A percentile compares a stretch with the other conserved stretches of the same genome.
phyloP scores from a whole-genome alignment of 495 filamentous ascomycete genomes.

The Cenococcum geophilum region DNA sequence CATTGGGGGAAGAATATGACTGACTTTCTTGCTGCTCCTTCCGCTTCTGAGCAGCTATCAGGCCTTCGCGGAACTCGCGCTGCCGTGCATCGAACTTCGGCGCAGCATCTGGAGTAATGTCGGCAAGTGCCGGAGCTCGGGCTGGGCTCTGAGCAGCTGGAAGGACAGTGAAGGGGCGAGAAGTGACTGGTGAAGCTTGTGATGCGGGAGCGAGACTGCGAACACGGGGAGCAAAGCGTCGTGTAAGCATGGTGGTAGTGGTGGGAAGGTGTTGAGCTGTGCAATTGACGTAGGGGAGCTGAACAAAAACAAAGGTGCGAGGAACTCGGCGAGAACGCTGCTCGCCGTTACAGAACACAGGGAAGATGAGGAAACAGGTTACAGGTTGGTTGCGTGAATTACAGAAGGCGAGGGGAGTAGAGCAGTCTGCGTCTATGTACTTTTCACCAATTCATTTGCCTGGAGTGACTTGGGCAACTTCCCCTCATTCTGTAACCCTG shows the following conservation, averaged over 20 bases:
- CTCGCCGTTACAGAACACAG: background rate
- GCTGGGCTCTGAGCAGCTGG: slow-evolving; percentile 28
- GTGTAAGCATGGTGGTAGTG: slow-evolving; percentile 1
- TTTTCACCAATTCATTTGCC: background rate
- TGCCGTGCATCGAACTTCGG: slow-evolving; percentile 72
- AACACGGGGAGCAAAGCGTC: slow-evolving; percentile 16
- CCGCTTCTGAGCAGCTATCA: slow-evolving; percentile 65
- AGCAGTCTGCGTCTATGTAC: slow-evolving; percentile 6
- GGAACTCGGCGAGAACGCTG: background rate
- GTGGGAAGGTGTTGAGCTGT: background rate
- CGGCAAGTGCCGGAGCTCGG: slow-evolving; percentile 71
- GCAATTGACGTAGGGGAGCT: slow-evolving; percentile 5
- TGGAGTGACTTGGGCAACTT: slow-evolving; percentile 1
- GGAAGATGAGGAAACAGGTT: background rate
- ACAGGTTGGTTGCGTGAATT: background rate
- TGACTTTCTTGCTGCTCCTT: slow-evolving; percentile 81
- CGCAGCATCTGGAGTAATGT: slow-evolving; percentile 67
- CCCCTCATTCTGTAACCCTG: slow-evolving; percentile 5
- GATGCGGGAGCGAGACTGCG: slow-evolving; percentile 20
- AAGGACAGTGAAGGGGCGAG: slow-evolving; percentile 24
- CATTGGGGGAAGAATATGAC: slow-evolving; percentile 42
- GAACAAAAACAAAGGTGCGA: background rate
- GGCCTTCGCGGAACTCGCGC: slow-evolving; percentile 76
- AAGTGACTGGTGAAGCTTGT: slow-evolving; percentile 8
- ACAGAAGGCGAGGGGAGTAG: background rate